Evolutionary conservation across 73 alveolate genomes (phyloP), one percentile per base, ranked within the genome.

Genomic region (Symbiodinium pilosum): DNA sequence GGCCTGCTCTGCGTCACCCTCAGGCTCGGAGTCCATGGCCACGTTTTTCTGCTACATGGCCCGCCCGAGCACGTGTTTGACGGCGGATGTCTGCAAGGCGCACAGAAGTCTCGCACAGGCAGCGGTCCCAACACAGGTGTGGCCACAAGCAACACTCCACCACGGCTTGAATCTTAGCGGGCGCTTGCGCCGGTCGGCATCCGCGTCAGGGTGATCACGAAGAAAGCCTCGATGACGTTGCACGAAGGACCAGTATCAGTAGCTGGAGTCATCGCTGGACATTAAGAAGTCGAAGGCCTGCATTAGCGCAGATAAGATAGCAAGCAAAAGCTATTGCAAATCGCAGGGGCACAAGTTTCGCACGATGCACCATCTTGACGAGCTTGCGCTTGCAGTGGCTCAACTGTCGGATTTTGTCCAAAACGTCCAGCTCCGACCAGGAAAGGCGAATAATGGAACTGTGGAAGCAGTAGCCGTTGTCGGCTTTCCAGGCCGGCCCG

Each of bases 141-240:
- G 92, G 92, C 92, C 92, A 84, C 92, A 84, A 38, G 28, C 32
- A 12, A n/a, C 86, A 73, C 86, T 73, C 86, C 39, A 68, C 9
- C 32, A 11, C 83, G 4, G 7, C 41, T n/a, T 68, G 43, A 14
- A 73, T 24, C 86, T 12, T 16, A n/a, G 86, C 5, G 86, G 86
- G 21, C 86, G 86, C 86, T 73, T 73, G 41, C 86, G 86, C 44
- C 43, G 20, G 44, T 73, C 43, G 2, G 7, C 86, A 6, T 8
- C 86, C 28, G 44, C 44, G 43, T n/a, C 44, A 11, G 86, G 86
- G 43, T 34, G 26, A 6, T 28, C 4, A 11, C 11, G 21, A 8
- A n/a, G 43, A 38, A 73, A 73, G 21, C 86, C 47, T 6, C 86
- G 21, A 24, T 73, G 86, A 5, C 86, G 86, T 2, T 8, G 9